These are phyloP conservation scores for Aspergillus ochraceoroseus DNA, from an alignment of 2,329 filamentous ascomycete genomes.

Conservation along the genomic window DNA sequence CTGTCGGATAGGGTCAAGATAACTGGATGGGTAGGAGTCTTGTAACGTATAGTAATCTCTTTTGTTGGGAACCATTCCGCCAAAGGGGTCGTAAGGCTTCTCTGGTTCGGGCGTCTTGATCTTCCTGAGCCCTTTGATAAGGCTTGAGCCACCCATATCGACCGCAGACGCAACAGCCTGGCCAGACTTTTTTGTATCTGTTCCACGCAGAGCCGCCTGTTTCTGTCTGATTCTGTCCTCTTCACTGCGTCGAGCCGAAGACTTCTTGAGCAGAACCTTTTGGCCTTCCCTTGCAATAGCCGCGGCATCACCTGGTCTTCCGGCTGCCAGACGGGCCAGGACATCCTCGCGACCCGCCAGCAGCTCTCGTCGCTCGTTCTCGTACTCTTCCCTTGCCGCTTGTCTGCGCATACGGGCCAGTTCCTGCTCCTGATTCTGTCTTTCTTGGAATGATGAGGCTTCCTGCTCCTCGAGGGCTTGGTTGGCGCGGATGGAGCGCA, in stretches of 20 bases:
- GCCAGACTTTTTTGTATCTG: conserved; percentile 30
- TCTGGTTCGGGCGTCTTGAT: conserved; percentile 58
- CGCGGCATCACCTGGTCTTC: conserved; percentile 56
- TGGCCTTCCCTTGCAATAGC: conserved; percentile 50
- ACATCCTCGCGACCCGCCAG: conserved; percentile 63
- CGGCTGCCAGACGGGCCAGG: conserved; percentile 63
- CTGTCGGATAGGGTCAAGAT: conserved; percentile 62
- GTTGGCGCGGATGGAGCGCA: conserved; percentile 52
- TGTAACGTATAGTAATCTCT: conserved; percentile 67
- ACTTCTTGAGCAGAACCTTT: conserved; percentile 66
- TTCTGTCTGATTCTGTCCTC: conserved; percentile 47
- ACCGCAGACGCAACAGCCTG: conserved; percentile 20
- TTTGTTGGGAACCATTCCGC: conserved; percentile 59
- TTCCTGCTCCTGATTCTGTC: conserved; percentile 59
- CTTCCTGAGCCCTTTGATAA: conserved; percentile 76
- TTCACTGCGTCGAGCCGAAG: conserved; percentile 56
- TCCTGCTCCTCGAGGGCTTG: conserved; percentile 47
- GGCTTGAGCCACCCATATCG: conserved; percentile 34
- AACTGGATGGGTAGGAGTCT: conserved; percentile 68
- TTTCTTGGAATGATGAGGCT: conserved; percentile 44
- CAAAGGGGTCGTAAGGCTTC: conserved; percentile 83
- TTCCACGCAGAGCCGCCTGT: conserved; percentile 38
- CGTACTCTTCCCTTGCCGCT: conserved; percentile 62
- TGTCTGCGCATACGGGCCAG: conserved; percentile 59
- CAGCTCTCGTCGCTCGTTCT: conserved; percentile 62